phyloP scores from a whole-genome alignment of 768 basidiomycete genomes.

The Podaxis carcinomalis region DNA sequence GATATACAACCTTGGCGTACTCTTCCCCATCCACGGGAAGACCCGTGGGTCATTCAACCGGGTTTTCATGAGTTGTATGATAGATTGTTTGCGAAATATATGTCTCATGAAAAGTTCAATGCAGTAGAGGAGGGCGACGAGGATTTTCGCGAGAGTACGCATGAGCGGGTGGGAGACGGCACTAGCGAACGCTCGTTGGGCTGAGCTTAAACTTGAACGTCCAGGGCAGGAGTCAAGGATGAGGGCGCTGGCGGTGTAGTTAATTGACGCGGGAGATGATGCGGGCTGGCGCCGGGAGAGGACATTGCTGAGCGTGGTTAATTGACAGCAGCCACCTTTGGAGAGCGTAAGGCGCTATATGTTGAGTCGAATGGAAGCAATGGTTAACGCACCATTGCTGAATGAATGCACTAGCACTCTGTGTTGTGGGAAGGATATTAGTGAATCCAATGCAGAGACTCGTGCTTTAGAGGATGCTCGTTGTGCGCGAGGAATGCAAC shows the following conservation, averaged over 20 bases:
- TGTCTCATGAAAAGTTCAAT: slow-evolving; percentile 16
- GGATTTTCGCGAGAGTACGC: slow-evolving; percentile 16
- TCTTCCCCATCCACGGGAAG: slow-evolving; percentile 34
- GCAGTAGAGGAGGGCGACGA: slow-evolving; percentile 26
- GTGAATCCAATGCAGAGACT: slow-evolving; percentile 6
- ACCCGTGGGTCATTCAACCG: slow-evolving; percentile 23
- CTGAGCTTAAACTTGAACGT: slow-evolving; percentile 20
- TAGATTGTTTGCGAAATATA: slow-evolving; percentile 19
- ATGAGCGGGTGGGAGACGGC: slow-evolving; percentile 27
- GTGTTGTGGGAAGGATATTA: slow-evolving; percentile 15
- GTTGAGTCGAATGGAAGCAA: background rate
- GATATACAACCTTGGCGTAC: slow-evolving; percentile 40
- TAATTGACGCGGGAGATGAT: slow-evolving; percentile 1
- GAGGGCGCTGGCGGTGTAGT: slow-evolving; percentile 25
- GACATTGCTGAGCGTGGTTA: slow-evolving; percentile 29
- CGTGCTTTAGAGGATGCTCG: background rate
- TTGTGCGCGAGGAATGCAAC: slow-evolving; percentile 23
- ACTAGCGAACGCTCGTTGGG: slow-evolving; percentile 27
- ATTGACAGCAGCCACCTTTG: slow-evolving; percentile 37
- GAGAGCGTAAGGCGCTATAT: background rate
- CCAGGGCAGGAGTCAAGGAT: slow-evolving; percentile 47
- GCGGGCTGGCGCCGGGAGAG: slow-evolving; percentile 20
- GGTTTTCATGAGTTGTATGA: slow-evolving; percentile 23
- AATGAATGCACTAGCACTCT: slow-evolving; percentile 42
- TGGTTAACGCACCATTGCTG: slow-evolving; percentile 36